Percentiles rank a stretch among this genome's conserved stretches.
Conservation (phyloP, 768 basidiomycete genomes). For the Boletus bicolor region DNA sequence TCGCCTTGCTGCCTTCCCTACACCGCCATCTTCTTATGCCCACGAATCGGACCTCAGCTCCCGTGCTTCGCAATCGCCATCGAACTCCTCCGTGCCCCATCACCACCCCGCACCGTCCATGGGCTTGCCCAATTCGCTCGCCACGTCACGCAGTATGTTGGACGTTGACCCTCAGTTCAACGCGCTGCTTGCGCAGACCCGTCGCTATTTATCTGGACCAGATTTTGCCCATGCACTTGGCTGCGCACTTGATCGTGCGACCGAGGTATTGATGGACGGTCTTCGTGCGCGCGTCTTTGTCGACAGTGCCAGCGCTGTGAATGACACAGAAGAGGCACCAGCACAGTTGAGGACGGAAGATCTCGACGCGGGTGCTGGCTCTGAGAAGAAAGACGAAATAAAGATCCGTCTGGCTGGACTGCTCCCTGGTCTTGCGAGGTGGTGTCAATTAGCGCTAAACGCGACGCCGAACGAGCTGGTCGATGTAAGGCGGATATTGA, state of each 20-base stretch:
- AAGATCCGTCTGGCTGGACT: slow-evolving; percentile 73
- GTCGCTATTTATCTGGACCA: slow-evolving; percentile 54
- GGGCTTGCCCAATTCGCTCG: neutral
- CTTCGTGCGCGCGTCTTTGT: slow-evolving; percentile 66
- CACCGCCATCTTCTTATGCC: slow-evolving; percentile 15
- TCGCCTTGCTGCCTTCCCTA: slow-evolving; percentile 17
- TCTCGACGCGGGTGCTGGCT: slow-evolving; percentile 10
- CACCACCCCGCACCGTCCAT: neutral
- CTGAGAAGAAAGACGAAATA: slow-evolving; percentile 33
- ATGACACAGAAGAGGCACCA: slow-evolving; percentile 11
- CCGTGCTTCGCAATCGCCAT: slow-evolving; percentile 27
- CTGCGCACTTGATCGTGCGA: slow-evolving; percentile 68
- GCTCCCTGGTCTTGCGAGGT: slow-evolving; percentile 74
- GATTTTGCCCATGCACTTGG: slow-evolving; percentile 73
- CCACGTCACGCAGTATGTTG: slow-evolving; percentile 4
- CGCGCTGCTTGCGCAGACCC: slow-evolving; percentile 67
- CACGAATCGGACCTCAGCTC: slow-evolving; percentile 21
- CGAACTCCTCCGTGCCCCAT: slow-evolving; percentile 22
- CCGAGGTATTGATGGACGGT: slow-evolving; percentile 57
- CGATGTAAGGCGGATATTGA: slow-evolving; percentile 56
- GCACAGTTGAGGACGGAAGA: slow-evolving; percentile 11
- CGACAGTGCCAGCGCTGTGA: slow-evolving; percentile 20
- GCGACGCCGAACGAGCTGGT: slow-evolving; percentile 76
- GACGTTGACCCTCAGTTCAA: slow-evolving; percentile 44
- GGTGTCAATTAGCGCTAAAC: slow-evolving; percentile 68